These are phyloP conservation scores for Amanita fuliginea DNA, from an alignment of 768 basidiomycete genomes.

Conservation along the genomic window DNA sequence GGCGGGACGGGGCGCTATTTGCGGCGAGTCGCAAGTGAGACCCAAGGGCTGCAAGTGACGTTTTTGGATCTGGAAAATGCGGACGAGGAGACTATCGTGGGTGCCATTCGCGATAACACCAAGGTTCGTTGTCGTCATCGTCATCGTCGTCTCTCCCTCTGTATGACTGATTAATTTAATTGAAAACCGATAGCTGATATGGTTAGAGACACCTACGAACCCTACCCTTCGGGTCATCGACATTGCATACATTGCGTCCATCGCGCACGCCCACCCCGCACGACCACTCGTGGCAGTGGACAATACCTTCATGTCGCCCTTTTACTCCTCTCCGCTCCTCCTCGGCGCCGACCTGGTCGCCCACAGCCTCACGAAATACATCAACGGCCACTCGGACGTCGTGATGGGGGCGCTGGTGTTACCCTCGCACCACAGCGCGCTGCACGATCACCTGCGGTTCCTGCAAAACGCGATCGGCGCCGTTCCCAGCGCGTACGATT, in stretches of 20 bases:
- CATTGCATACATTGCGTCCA: constrained; percentile 54
- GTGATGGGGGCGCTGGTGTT: constrained; percentile 81
- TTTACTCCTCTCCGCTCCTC: constrained; percentile 79
- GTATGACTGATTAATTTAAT: background rate
- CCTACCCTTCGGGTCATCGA: constrained; percentile 85
- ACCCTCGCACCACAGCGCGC: constrained; percentile 36
- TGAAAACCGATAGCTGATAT: constrained; percentile 59
- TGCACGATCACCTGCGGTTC: constrained; percentile 60
- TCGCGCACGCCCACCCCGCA: constrained; percentile 54
- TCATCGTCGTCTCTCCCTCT: background rate
- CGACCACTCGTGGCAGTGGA: constrained; percentile 80
- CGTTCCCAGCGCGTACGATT: constrained; percentile 78
- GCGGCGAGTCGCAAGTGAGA: constrained; percentile 46
- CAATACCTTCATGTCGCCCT: constrained; percentile 92
- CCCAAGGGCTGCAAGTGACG: constrained; percentile 58
- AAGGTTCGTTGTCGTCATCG: constrained; percentile 50
- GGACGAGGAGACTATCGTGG: constrained; percentile 52
- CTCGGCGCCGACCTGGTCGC: constrained; percentile 79
- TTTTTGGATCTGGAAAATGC: constrained; percentile 75
- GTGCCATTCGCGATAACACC: constrained; percentile 64
- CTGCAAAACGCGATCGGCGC: constrained; percentile 86
- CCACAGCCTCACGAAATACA: constrained; percentile 82
- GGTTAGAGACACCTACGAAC: constrained; percentile 95
- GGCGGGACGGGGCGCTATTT: constrained; percentile 90
- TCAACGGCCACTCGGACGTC: constrained; percentile 92